Evolutionary conservation across 371 early-diverging fungal species (phyloP).

Genomic region (Mortierella sp.): DNA sequence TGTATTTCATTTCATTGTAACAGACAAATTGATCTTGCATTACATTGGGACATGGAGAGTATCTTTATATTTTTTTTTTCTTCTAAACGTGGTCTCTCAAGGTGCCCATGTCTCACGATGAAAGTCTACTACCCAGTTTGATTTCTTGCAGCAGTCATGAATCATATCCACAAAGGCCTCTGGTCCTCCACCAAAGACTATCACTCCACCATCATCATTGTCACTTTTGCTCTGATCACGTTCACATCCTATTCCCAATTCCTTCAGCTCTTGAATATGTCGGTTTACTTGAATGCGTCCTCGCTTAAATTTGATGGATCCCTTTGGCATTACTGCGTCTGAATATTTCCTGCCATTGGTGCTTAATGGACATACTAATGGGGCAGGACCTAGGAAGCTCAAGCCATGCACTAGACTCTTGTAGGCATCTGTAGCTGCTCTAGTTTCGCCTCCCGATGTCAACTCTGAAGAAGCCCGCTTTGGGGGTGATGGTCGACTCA

Average conservation of each 20-base stretch:
- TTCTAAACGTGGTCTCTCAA: background rate
- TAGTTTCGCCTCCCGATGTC: background rate
- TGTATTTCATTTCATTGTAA: background rate
- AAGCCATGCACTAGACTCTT: constrained; percentile 17
- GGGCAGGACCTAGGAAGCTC: background rate
- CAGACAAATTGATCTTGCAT: background rate
- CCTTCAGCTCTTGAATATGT: constrained; percentile 46
- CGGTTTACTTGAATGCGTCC: constrained; percentile 48
- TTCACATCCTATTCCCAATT: constrained; percentile 34
- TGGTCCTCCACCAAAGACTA: constrained; percentile 53
- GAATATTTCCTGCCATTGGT: constrained; percentile 12
- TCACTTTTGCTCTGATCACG: background rate
- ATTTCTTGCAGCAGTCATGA: constrained; percentile 40
- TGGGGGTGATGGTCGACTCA: background rate
- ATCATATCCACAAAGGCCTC: constrained; percentile 54
- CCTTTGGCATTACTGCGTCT: background rate
- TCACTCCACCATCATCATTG: constrained; percentile 15
- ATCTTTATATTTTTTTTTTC: too few relatives aligned
- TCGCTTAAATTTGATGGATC: constrained; percentile 23
- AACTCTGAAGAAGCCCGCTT: background rate
- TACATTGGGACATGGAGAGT: background rate
- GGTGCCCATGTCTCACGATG: constrained; percentile 53
- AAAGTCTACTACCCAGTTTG: constrained; percentile 43
- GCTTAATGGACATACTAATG: background rate
- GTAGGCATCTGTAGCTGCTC: constrained; percentile 6